phyloP scores from a whole-genome alignment of 108 stramenopile genomes.

The Cyclotella atomus region DNA sequence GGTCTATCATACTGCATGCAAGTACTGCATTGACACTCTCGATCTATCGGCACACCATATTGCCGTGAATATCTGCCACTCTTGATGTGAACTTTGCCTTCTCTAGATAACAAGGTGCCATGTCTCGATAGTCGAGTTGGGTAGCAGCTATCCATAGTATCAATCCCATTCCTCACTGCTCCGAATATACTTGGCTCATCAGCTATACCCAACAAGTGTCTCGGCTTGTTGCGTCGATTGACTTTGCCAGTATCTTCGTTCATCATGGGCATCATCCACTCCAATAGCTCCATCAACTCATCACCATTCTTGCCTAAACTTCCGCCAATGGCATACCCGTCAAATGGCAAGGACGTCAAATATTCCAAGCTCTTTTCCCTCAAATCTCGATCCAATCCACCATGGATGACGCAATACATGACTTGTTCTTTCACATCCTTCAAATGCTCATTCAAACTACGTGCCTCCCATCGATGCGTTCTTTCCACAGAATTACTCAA shows the following conservation, averaged over 20 bases:
- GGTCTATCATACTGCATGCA: slow-evolving; percentile 87
- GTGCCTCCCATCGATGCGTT: slow-evolving; percentile 94
- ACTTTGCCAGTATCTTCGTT: slow-evolving; percentile 64
- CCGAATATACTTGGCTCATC: slow-evolving; percentile 84
- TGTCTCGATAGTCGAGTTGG: slow-evolving; percentile 89
- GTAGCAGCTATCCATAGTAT: slow-evolving; percentile 93
- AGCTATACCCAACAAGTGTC: slow-evolving; percentile 93
- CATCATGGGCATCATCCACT: slow-evolving; percentile 90
- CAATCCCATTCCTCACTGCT: slow-evolving; percentile 82
- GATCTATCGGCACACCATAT: slow-evolving; percentile 79
- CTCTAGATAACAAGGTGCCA: slow-evolving; percentile 75
- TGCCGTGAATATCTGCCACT: slow-evolving; percentile 58
- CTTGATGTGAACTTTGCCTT: slow-evolving; percentile 70
- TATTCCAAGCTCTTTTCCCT: slow-evolving; percentile 81
- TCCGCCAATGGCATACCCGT: slow-evolving; percentile 94
- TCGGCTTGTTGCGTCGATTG: slow-evolving; percentile 74
- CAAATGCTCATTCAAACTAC: slow-evolving; percentile 84
- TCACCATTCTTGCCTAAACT: slow-evolving; percentile 86
- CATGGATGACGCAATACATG: slow-evolving; percentile 95
- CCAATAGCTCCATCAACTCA: slow-evolving; percentile 85
- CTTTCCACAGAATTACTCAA: slow-evolving; percentile 79
- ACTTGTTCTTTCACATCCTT: slow-evolving; percentile 81
- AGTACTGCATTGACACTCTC: slow-evolving; percentile 78
- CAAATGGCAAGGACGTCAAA: slow-evolving; percentile 91
- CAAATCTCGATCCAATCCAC: slow-evolving; percentile 84